Evolutionary conservation across 176 grass and related monocot genomes (phyloP), one percentile per base, ranked within the genome.

Genomic region (Sorghum bicolor): DNA sequence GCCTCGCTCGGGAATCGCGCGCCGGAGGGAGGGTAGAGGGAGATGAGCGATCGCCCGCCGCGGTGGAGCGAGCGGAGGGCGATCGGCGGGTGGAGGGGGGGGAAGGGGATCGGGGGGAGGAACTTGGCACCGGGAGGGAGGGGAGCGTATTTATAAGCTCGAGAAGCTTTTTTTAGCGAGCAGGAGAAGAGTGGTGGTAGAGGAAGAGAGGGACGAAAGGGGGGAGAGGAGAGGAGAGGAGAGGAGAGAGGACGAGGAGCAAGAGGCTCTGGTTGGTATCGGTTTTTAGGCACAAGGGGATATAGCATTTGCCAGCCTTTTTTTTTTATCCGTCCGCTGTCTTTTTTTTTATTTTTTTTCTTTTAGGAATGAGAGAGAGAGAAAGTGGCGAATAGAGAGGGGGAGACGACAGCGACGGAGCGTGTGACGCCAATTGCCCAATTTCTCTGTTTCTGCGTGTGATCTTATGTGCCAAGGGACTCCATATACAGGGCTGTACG

Each of bases 31-130:
- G 25, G 70, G 55, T 65, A 40, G 62, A 72, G 40, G 87, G 81
- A 28, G 87, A 38, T 63, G 83, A 77, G 44, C 83, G 88, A 90
- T 90, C 88, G 88, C 88, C 83, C 83, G 60, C 88, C 83, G 83
- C 83, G 78, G 83, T 82, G 88, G 83, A 79, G 47, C 83, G 83
- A 82, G 88, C 88, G 88, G 78, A 75, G 84, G 88, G 88, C 88
- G 88, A 90, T 86, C 88, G 84, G 31, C 79, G 41, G 82, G 88
- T 12, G 67, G 36, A 65, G 40, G 4, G 66, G 64, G 67, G 88
- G n/a, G n/a, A 86, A 83, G 88, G 88, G 79, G 88, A 86, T 83
- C 84, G 73, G 45, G 64, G 53, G 53, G 78, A 78, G 78, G 78
- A 86, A 45, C 72, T 65, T 77, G 79, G 64, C n/a, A 61, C 29